A percentile compares a stretch with the other conserved stretches of the same genome.
Evolutionary conservation across 2,329 filamentous ascomycete species (phyloP).

Genomic region (Penicillium verrucosum): DNA sequence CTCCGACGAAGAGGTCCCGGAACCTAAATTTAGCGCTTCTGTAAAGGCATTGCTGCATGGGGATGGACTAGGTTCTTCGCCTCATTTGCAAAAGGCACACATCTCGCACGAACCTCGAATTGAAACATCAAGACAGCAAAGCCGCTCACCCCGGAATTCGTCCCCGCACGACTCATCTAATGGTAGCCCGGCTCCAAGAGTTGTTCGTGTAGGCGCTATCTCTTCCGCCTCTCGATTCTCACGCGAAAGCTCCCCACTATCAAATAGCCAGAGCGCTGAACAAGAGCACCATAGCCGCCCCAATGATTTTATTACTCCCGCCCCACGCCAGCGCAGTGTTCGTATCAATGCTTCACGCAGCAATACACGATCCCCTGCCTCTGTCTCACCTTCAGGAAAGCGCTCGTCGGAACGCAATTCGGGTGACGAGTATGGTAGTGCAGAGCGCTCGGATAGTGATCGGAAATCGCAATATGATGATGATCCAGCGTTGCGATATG

Average conservation of each 20-base stretch:
- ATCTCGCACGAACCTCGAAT: conserved; percentile 25
- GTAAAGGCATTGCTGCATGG: conserved; percentile 76
- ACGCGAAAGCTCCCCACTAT: conserved; percentile 40
- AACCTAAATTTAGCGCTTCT: conserved; percentile 86
- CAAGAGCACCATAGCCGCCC: conserved; percentile 23
- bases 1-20: conserved; percentile 89
- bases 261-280: conserved; percentile 34
- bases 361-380: conserved; percentile 40
- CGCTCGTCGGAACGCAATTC: conserved; percentile 31
- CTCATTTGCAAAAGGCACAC: conserved; percentile 35
- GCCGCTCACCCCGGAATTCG: conserved; percentile 33
- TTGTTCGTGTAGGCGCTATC: conserved; percentile 40
- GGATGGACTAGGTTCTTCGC: conserved; percentile 50
- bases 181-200: conserved; percentile 43
- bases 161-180: conserved; percentile 39
- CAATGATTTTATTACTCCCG: conserved; percentile 47
- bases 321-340: conserved; percentile 44
- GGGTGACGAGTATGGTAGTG: conserved; percentile 32
- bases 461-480: conserved; percentile 33
- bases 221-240: conserved; percentile 30
- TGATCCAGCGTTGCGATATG: conserved; percentile 32
- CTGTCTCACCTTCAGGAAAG: conserved; percentile 36
- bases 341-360: conserved; percentile 43
- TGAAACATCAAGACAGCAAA: conserved; percentile 30
- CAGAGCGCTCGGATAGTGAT: conserved; percentile 35